These are phyloP conservation scores for Knoxia roxburghii DNA, from an alignment of 257 asterid species.

Conservation along the genomic window DNA sequence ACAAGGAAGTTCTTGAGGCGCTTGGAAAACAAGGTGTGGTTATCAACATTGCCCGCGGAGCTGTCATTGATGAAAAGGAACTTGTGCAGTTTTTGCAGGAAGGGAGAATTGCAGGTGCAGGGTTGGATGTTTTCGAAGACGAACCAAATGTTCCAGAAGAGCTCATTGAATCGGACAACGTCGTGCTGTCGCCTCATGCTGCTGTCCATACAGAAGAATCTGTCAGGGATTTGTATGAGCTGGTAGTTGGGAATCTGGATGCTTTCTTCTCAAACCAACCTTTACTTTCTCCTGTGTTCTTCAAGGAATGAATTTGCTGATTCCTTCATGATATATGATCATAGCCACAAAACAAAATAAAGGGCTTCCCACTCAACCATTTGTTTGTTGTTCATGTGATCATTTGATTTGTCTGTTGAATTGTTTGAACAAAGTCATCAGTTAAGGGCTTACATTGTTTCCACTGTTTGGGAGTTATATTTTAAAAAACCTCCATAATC, in stretches of 20 bases:
- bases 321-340: too few relatives aligned
- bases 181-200: conserved; percentile 51
- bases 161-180: conserved; percentile 43
- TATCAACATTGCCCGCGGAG: conserved; percentile 68
- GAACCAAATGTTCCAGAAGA: conserved; percentile 38
- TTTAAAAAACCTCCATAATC: too few relatives aligned
- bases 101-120: conserved; percentile 36
- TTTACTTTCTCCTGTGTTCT: conserved; percentile 22
- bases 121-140: conserved; percentile 33
- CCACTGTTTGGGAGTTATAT: too few relatives aligned
- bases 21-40: conserved; percentile 59
- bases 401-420: too few relatives aligned
- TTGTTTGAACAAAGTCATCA: too few relatives aligned
- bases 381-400: too few relatives aligned
- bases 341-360: too few relatives aligned
- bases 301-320: conserved; percentile 4
- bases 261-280: conserved; percentile 36
- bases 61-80: conserved; percentile 32
- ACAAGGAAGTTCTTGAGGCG: conserved; percentile 44
- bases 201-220: conserved; percentile 30
- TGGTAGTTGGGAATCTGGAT: conserved; percentile 25
- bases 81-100: conserved; percentile 30
- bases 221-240: conserved; percentile 20
- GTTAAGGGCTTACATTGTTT: too few relatives aligned
- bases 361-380: too few relatives aligned